Conservation (phyloP, 257 asterid genomes). For the Parsonsia alboflavescens region DNA sequence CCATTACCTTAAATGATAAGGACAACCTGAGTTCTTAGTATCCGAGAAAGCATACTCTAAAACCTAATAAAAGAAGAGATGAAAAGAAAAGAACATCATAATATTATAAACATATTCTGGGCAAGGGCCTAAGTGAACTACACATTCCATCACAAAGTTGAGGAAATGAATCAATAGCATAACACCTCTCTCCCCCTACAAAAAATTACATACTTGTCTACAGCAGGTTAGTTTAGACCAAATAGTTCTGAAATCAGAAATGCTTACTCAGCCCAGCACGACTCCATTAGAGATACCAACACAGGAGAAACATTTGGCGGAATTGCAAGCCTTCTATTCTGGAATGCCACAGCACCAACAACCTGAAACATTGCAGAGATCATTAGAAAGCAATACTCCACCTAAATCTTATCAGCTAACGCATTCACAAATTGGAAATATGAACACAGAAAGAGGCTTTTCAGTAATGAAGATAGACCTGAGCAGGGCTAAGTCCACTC, state of each 20-base stretch:
- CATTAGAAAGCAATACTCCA: not conserved
- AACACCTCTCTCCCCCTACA: no score
- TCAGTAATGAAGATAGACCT: slow-evolving; percentile 34
- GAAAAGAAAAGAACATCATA: not conserved
- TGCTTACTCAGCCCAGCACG: slow-evolving; percentile 96
- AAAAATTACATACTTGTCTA: not conserved
- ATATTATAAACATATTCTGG: not conserved
- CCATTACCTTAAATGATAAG: no score
- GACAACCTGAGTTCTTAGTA: not conserved
- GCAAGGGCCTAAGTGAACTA: not conserved
- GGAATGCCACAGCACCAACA: slow-evolving; percentile 98
- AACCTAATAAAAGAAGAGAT: not conserved
- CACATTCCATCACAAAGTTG: not conserved
- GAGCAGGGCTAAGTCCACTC: slow-evolving; percentile 93
- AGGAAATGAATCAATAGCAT: not conserved
- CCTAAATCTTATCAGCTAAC: not conserved
- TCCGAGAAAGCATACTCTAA: not conserved
- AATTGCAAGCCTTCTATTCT: slow-evolving; percentile 74
- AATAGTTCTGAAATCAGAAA: not conserved
- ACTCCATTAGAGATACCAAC: slow-evolving; percentile 73
- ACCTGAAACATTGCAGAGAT: slow-evolving; percentile 40
- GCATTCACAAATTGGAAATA: not conserved
- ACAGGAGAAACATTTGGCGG: slow-evolving; percentile 67
- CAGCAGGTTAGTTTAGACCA: not conserved
- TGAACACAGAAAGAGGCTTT: not conserved